Conservation (phyloP, 345 rosid species). For the Eucalyptus regnans region DNA sequence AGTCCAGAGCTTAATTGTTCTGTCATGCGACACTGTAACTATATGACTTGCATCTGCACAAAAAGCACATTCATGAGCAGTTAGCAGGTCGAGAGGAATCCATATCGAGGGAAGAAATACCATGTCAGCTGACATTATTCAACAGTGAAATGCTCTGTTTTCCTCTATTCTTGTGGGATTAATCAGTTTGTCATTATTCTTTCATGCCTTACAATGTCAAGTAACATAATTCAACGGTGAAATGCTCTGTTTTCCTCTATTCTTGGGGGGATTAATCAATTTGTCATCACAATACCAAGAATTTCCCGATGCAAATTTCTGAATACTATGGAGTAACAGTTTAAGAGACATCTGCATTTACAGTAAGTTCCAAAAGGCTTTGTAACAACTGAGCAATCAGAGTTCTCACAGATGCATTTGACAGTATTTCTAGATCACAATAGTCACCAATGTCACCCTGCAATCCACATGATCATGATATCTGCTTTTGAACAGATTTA, state of each 20-base stretch:
- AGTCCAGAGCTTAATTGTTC: slow-evolving; percentile 69
- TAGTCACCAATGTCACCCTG: neutral
- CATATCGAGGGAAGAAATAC: neutral
- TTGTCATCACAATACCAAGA: neutral
- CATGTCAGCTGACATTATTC: neutral
- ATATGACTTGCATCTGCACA: slow-evolving; percentile 45
- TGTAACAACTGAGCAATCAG: neutral
- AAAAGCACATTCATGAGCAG: neutral
- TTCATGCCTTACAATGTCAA: neutral
- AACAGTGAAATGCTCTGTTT: neutral
- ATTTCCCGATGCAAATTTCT: neutral
- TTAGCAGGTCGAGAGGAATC: neutral
- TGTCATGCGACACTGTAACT: slow-evolving; percentile 64
- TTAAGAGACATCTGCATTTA: neutral
- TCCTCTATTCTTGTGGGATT: neutral
- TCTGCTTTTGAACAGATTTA: neutral
- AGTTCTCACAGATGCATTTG: neutral
- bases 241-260: neutral
- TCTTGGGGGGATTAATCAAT: neutral
- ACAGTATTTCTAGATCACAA: neutral
- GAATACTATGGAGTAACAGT: neutral
- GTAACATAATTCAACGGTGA: neutral
- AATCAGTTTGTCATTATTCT: neutral
- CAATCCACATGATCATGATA: neutral
- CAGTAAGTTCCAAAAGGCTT: neutral